Evolutionary conservation across 2,329 filamentous ascomycete genomes (phyloP).

Genomic region (Byssothecium circinans): DNA sequence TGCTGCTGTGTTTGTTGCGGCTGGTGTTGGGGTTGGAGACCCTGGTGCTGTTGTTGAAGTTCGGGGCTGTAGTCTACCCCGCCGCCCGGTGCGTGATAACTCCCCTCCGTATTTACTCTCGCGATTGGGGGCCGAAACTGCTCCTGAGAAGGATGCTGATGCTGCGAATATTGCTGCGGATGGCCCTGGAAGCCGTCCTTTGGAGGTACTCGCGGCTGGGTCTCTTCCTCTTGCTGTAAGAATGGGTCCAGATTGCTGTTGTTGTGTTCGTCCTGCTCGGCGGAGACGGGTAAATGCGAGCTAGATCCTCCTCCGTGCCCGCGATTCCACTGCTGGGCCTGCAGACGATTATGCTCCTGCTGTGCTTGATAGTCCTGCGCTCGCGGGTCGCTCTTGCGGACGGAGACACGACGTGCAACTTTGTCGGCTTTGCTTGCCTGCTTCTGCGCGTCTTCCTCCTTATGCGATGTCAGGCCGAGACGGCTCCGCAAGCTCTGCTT

Average conservation of each 20-base stretch:
- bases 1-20: constrained; percentile 19
- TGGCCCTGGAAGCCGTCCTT: constrained; percentile 39
- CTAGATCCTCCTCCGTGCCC: constrained; percentile 29
- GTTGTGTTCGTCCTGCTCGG: constrained; percentile 42
- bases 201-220: constrained; percentile 38
- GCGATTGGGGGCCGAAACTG: constrained; percentile 43
- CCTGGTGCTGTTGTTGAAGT: constrained; percentile 29
- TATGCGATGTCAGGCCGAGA: constrained; percentile 33
- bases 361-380: constrained; percentile 31
- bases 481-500: constrained; percentile 41
- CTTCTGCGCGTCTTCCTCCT: constrained; percentile 35
- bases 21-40: constrained; percentile 9
- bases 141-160: constrained; percentile 33
- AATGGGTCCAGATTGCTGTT: constrained; percentile 42
- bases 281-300: constrained; percentile 37
- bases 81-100: constrained; percentile 42
- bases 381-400: constrained; percentile 38
- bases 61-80: constrained; percentile 46
- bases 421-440: constrained; percentile 32
- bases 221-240: constrained; percentile 36
- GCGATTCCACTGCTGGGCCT: constrained; percentile 23
- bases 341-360: constrained; percentile 25
- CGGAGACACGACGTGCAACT: constrained; percentile 38
- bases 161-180: constrained; percentile 28
- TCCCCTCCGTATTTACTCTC: constrained; percentile 43